phyloP scores from a whole-genome alignment of 139 green algal species.

The Mychonastes homosphaera region DNA sequence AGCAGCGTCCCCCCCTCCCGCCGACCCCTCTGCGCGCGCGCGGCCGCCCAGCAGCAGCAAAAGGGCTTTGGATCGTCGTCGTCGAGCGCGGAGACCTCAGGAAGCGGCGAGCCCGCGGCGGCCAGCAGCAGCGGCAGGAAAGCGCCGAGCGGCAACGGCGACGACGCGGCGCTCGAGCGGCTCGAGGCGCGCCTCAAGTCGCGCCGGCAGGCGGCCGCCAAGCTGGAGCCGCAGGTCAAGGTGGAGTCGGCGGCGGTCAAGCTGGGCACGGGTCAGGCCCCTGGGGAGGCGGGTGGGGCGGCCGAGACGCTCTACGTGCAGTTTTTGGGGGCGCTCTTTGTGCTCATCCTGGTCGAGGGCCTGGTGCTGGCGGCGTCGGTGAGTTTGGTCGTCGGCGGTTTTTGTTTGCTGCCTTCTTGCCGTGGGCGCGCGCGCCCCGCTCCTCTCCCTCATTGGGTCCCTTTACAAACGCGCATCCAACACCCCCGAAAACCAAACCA shows the following conservation, averaged over 20 bases:
- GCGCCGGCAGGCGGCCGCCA: conserved; percentile 7
- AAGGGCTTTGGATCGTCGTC: too few relatives aligned
- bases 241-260: conserved; percentile 30
- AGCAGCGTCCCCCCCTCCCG: too few relatives aligned
- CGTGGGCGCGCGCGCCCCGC: neutral
- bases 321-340: conserved; percentile 25
- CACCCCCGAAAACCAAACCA: neutral
- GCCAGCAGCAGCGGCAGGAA: too few relatives aligned
- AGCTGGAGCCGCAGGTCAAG: conserved; percentile 29
- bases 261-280: conserved; percentile 27
- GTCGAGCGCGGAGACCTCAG: too few relatives aligned
- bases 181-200: too few relatives aligned
- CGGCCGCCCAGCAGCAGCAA: too few relatives aligned
- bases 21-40: too few relatives aligned
- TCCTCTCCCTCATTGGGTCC: neutral
- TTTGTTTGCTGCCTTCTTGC: neutral
- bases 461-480: neutral
- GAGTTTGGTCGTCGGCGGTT: neutral
- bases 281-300: conserved; percentile 12
- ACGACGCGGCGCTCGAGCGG: too few relatives aligned
- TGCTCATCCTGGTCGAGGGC: conserved; percentile 18
- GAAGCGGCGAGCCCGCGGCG: too few relatives aligned
- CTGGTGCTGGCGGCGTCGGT: conserved; percentile 32
- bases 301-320: conserved; percentile 15
- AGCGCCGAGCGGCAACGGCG: too few relatives aligned